Conservation (phyloP, 495 filamentous ascomycete species). For the Achaetomiella virescens region DNA sequence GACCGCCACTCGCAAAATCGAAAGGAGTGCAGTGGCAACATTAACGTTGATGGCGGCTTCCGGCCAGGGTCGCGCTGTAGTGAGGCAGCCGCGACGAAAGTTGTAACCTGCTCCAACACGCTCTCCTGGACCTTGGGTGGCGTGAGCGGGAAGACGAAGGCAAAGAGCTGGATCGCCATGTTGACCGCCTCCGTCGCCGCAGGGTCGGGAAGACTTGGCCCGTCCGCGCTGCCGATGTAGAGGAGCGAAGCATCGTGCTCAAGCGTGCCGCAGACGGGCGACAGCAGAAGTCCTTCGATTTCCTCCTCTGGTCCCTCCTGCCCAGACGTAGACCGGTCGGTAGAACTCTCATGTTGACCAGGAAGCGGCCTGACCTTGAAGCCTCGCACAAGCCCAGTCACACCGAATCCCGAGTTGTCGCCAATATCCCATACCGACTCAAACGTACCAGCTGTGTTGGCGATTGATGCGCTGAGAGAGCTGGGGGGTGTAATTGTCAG, state of each 20-base stretch:
- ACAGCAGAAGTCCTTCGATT: slow-evolving; percentile 63
- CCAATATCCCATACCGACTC: slow-evolving; percentile 91
- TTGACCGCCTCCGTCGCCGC: slow-evolving; percentile 91
- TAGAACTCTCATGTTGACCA: slow-evolving; percentile 58
- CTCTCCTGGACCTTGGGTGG: slow-evolving; percentile 90
- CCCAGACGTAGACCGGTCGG: slow-evolving; percentile 54
- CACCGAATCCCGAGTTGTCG: slow-evolving; percentile 90
- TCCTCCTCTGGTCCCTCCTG: slow-evolving; percentile 58
- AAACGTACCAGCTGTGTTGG: slow-evolving; percentile 81
- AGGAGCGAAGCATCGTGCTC: slow-evolving; percentile 87
- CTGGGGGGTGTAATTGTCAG: slow-evolving; percentile 78
- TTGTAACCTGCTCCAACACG: slow-evolving; percentile 85
- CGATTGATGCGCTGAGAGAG: slow-evolving; percentile 86
- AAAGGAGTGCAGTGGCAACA: slow-evolving; percentile 72
- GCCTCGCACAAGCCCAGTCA: slow-evolving; percentile 75
- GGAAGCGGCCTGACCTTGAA: slow-evolving; percentile 66
- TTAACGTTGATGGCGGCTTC: slow-evolving; percentile 87
- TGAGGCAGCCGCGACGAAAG: slow-evolving; percentile 68
- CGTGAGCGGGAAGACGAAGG: slow-evolving; percentile 80
- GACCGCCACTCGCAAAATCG: slow-evolving; percentile 73
- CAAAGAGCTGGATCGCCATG: slow-evolving; percentile 85
- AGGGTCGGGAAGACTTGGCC: slow-evolving; percentile 59
- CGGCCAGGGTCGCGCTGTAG: slow-evolving; percentile 83
- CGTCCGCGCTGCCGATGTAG: slow-evolving; percentile 53
- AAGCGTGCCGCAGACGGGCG: slow-evolving; percentile 72